Percentiles rank a stretch among this genome's conserved stretches.
phyloP scores from a whole-genome alignment of 257 asterid genomes.

The Penstemon newberryi region DNA sequence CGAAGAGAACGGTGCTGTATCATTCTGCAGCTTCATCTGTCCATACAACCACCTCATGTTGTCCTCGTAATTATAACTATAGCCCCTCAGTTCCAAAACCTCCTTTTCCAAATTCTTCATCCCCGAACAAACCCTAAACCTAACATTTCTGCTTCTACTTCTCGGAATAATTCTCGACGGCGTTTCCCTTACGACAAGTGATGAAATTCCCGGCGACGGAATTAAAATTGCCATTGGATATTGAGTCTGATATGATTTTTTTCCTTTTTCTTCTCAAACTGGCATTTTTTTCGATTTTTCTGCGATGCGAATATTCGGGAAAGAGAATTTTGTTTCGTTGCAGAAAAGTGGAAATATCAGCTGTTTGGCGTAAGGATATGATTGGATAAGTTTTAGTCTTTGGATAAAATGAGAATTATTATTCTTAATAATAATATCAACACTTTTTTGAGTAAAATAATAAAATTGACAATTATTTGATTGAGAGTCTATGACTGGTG shows the following conservation, averaged over 20 bases:
- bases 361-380: slow-evolving; percentile 20
- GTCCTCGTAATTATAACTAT: slow-evolving; percentile 23
- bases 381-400: slow-evolving; percentile 37
- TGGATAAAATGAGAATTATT: slow-evolving; percentile 31
- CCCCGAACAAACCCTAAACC: slow-evolving; percentile 46
- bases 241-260: neutral
- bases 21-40: slow-evolving; percentile 47
- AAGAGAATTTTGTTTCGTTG: slow-evolving; percentile 41
- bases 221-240: slow-evolving; percentile 39
- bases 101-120: slow-evolving; percentile 61
- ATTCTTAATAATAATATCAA: neutral
- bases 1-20: slow-evolving; percentile 40
- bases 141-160: slow-evolving; percentile 28
- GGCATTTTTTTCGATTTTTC: slow-evolving; percentile 18
- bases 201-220: slow-evolving; percentile 39
- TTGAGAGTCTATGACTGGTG: too few species aligned
- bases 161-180: slow-evolving; percentile 19
- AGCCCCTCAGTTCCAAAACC: slow-evolving; percentile 43
- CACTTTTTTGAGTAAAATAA: too few species aligned
- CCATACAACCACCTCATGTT: slow-evolving; percentile 49
- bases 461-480: too few species aligned
- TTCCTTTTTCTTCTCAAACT: neutral
- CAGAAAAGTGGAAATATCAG: slow-evolving; percentile 15
- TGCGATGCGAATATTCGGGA: slow-evolving; percentile 49
- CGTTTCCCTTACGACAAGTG: slow-evolving; percentile 31